Base-by-base conservation (phyloP, 2,329 filamentous ascomycete species). In the Stachybotrys chartarum region DNA sequence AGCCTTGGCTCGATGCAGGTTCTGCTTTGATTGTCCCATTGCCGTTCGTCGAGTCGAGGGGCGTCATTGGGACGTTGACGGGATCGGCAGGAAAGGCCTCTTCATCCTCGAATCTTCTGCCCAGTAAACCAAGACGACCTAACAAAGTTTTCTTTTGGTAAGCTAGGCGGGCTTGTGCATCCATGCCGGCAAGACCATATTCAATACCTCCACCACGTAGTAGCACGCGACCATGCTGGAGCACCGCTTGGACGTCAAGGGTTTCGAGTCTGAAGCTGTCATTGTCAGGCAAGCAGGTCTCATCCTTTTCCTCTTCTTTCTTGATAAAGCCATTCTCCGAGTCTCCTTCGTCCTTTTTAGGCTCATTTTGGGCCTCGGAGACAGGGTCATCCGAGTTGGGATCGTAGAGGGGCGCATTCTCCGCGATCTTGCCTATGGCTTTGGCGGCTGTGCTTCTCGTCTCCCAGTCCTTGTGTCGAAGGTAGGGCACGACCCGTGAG, bases 401-500 rank as follows among this genome's bases (percentile, higher is more conserved):
- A 64, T 97, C 91, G 69, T 94, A 96, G 49, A 82, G 75, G 54
- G 91, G 85, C 1, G 92, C 91, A 77, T 97, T 89, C 56, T 93
- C 87, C 59, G 96, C 86, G 61, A 99, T 97, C 65, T 93, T 91
- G 56, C 93, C 93, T 56, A 99, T 87, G 18, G 94, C 94, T 73
- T 93, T 96, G 63, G 93, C 91, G 50, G 95, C 89, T 54, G 94
- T 95, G 58, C 88, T 92, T 63, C 95, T 82, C 30, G 94, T 99
- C 68, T 99, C 94, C 94, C 94, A 99, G 68, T 92, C 93, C 70
- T 93, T 96, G 63, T 94, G 93, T 56, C 90, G 85, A 32, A 99
- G 80, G 71, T 97, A 99, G 1, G 94, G 93, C n/a, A 99, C 86
- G 35, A 99, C 92, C 58, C 93, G 83, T 32, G 91, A 93, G 12